Base-by-base conservation (phyloP, 2,329 filamentous ascomycete species). In the Penicillium sp. region DNA sequence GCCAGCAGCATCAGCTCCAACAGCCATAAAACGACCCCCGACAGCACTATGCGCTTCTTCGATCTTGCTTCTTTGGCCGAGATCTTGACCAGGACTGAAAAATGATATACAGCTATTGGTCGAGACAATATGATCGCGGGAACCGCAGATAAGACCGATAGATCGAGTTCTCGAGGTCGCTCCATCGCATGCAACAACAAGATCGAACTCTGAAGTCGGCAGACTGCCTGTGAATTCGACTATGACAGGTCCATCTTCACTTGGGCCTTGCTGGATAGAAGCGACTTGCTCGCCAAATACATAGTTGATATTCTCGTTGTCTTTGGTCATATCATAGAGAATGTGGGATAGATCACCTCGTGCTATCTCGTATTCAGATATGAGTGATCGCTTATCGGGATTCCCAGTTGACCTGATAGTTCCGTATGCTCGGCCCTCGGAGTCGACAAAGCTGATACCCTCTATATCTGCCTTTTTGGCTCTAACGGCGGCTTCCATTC, bases 121-220 rank as follows among this genome's bases (percentile, higher is more conserved):
- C 0, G 73, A 64, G 1, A 60, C 31, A 25, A 79, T 66, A 54
- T 79, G 62, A 48, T 78, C 73, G 45, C 73, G 69, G 1, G 74
- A 67, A 35, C 69, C 69, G 49, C 74, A 75, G 8, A 66, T 69
- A 9, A 81, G 66, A 14, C 74, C 77, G 8, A 81, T 69, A 2
- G 77, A 75, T 43, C 80, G 71, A 25, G 78, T 81, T 40, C 74
- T 68, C 3, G 80, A 82, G 2, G 72, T 77, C 11, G 77, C 66
- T 1, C 80, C 80, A 55, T 82, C 80, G 52, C 75, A 77, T 22
- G 76, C 79, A 12, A 82, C 75, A 15, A 82, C 74, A 3, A 82
- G 73, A 53, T 81, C 79, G 57, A 70, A 81, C n/a, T 73, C 62
- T 4, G 71, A 48, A 5, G 69, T 58, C 7, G 70, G 69, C 3